Percentiles rank a stretch among this genome's conserved stretches.
phyloP scores from a whole-genome alignment of 192 early-diverging fungal species.

The Gryganskiella cystojenkinii region DNA sequence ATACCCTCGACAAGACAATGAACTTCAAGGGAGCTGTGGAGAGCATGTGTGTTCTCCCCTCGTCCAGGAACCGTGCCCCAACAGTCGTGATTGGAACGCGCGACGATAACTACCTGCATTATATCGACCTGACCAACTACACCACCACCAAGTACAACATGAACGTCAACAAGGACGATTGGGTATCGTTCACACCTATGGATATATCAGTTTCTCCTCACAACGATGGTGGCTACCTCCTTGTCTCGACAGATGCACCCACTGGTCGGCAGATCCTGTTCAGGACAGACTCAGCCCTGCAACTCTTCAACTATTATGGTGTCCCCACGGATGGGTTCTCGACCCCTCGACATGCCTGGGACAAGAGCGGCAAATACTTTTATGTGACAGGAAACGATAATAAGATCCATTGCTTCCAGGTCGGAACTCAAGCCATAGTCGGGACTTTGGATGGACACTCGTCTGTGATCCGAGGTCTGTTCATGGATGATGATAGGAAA shows the following conservation, averaged over 20 bases:
- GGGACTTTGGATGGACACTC: conserved; percentile 65
- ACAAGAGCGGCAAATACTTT: conserved; percentile 67
- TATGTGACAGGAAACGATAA: conserved; percentile 74
- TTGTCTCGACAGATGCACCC: conserved; percentile 74
- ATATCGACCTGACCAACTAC: conserved; percentile 62
- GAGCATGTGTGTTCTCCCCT: conserved; percentile 68
- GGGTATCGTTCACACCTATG: conserved; percentile 87
- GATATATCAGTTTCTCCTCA: conserved; percentile 66
- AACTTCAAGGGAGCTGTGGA: conserved; percentile 73
- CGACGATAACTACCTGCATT: conserved; percentile 80
- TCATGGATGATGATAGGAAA: conserved; percentile 57
- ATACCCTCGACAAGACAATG: conserved; percentile 54
- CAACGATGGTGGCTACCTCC: conserved; percentile 62
- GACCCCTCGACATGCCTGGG: conserved; percentile 73
- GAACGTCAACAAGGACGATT: conserved; percentile 83
- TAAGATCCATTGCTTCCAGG: conserved; percentile 61
- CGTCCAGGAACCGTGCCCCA: conserved; percentile 11
- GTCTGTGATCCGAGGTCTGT: conserved; percentile 62
- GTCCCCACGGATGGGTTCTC: conserved; percentile 70
- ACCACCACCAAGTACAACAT: conserved; percentile 65
- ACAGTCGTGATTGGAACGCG: conserved; percentile 71
- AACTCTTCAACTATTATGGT: conserved; percentile 73
- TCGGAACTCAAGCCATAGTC: conserved; percentile 58
- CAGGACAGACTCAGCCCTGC: conserved; percentile 54
- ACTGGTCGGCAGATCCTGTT: conserved; percentile 76